Conservation (phyloP, 1,139 yeast species). For the Schizosaccharomyces versatilis region DNA sequence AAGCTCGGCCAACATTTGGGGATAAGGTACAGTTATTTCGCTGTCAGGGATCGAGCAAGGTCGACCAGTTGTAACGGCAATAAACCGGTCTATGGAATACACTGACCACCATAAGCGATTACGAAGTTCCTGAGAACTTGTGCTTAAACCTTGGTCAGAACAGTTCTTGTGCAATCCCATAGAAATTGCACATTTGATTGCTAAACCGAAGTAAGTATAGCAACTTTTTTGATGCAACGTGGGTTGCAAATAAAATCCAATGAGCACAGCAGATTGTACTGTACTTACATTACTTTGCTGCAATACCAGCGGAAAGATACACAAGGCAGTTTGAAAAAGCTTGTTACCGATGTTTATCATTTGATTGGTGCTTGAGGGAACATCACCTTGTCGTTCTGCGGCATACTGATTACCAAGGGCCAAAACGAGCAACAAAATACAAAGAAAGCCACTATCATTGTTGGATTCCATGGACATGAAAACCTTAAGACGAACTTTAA, state of each 20-base stretch:
- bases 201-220: constrained; percentile 2
- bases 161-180: background rate
- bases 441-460: background rate
- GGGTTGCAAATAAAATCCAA: background rate
- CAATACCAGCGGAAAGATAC: background rate
- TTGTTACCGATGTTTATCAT: background rate
- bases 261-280: background rate
- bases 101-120: constrained; percentile 13
- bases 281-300: background rate
- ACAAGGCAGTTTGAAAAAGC: background rate
- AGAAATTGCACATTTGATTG: background rate
- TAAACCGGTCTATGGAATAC: constrained; percentile 12
- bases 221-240: background rate
- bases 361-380: background rate
- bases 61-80: constrained; percentile 12
- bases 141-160: background rate
- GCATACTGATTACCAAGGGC: constrained; percentile 2
- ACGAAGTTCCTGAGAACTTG: constrained; percentile 8
- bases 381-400: background rate
- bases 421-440: background rate
- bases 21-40: constrained; percentile 10
- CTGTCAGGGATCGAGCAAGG: constrained; percentile 11
- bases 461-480: background rate
- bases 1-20: constrained; percentile 4
- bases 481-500: background rate